Evolutionary conservation across 306 rosid genomes (phyloP).

Genomic region (Vigna hirtella): DNA sequence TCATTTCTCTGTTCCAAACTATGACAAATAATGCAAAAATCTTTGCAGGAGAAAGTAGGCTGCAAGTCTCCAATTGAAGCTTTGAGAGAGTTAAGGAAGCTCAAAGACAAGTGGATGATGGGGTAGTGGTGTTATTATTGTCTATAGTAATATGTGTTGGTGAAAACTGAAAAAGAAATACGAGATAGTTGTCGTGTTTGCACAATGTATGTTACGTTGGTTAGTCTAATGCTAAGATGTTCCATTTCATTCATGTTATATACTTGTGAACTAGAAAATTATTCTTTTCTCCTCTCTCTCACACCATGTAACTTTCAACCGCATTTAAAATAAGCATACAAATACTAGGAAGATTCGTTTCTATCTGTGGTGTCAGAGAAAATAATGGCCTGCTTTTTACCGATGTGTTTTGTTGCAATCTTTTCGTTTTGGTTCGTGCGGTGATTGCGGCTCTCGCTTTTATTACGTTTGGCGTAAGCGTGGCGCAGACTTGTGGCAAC

Average conservation of each 20-base stretch:
- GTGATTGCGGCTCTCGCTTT: neutral
- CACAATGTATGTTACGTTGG: conserved; percentile 3
- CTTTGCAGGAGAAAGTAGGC: conserved; percentile 59
- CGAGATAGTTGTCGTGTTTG: conserved; percentile 20
- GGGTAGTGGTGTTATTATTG: conserved; percentile 37
- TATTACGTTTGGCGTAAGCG: neutral
- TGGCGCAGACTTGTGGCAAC: neutral
- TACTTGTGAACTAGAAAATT: conserved; percentile 12
- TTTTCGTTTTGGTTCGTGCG: neutral
- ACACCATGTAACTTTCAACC: neutral
- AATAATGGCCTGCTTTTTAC: conserved; percentile 9
- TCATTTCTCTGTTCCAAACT: too few species aligned
- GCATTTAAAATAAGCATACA: neutral
- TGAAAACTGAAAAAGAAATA: conserved; percentile 28
- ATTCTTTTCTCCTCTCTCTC: conserved; percentile 9
- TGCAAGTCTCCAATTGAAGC: conserved; percentile 67
- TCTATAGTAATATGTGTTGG: neutral
- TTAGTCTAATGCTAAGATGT: conserved; percentile 34
- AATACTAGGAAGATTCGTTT: neutral
- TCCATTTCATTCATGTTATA: conserved; percentile 38
- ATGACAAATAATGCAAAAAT: neutral
- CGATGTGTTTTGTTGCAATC: neutral
- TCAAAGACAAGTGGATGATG: conserved; percentile 80
- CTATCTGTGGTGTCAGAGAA: neutral
- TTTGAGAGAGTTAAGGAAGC: conserved; percentile 61